Conservation (phyloP, 2,329 filamentous ascomycete genomes). For the Thyridium curvatum region DNA sequence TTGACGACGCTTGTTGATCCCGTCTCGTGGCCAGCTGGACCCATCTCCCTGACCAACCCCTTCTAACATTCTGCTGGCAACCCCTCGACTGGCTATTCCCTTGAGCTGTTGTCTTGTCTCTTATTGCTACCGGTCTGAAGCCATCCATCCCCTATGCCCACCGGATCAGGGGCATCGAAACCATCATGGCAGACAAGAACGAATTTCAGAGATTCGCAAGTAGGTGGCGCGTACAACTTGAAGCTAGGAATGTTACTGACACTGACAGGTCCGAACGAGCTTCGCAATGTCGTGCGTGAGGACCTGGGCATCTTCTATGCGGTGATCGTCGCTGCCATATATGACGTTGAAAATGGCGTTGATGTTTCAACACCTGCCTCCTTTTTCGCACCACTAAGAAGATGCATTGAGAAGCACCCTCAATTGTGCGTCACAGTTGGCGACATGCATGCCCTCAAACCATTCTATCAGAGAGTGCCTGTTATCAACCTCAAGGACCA, state of each 20-base stretch:
- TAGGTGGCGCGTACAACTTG: background rate
- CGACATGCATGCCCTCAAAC: slow-evolving; percentile 26
- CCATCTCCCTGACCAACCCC: too few relatives aligned
- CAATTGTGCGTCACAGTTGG: slow-evolving; percentile 27
- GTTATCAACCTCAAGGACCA: slow-evolving; percentile 30
- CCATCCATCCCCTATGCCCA: too few relatives aligned
- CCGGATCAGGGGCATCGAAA: too few relatives aligned
- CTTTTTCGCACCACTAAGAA: slow-evolving; percentile 22
- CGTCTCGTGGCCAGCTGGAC: too few relatives aligned
- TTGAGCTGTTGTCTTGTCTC: too few relatives aligned
- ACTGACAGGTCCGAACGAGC: slow-evolving; percentile 28
- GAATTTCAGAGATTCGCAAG: background rate
- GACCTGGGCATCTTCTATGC: slow-evolving; percentile 31
- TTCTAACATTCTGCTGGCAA: too few relatives aligned
- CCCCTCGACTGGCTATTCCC: too few relatives aligned
- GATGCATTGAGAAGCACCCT: slow-evolving; percentile 29
- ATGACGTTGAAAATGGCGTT: slow-evolving; percentile 14
- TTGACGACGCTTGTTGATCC: too few relatives aligned
- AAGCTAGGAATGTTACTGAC: background rate
- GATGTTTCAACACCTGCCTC: slow-evolving; percentile 12
- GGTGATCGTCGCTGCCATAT: slow-evolving; percentile 27
- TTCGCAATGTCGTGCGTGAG: slow-evolving; percentile 31
- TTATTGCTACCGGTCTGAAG: too few relatives aligned
- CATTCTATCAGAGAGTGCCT: slow-evolving; percentile 21
- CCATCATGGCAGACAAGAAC: background rate